Conservation (phyloP, 139 green algal genomes). For the Chlorella sp. region DNA sequence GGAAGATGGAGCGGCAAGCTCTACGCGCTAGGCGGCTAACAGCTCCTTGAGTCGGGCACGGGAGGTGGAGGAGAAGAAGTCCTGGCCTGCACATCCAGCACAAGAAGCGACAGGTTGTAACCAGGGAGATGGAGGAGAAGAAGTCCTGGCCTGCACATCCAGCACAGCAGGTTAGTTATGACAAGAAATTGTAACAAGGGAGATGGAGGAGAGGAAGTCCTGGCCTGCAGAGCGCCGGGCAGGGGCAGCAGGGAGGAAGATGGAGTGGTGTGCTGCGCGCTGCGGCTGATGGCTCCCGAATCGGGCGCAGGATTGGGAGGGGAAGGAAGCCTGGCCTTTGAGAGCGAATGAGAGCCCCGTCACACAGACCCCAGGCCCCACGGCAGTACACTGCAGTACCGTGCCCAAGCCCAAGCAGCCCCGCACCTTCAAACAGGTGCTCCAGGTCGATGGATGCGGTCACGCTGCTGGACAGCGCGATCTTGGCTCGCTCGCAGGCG, state of each 20-base stretch:
- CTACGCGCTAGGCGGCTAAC: too few species aligned
- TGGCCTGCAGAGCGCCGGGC: constrained; percentile 77
- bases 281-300: too few species aligned
- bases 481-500: constrained; percentile 85
- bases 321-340: too few species aligned
- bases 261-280: too few species aligned
- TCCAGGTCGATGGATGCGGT: constrained; percentile 98
- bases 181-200: constrained; percentile 64
- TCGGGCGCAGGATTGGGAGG: too few species aligned
- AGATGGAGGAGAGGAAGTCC: constrained; percentile 97
- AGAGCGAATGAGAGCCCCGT: too few species aligned
- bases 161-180: too few species aligned
- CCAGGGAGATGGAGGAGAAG: constrained; percentile 87
- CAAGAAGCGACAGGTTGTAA: too few species aligned
- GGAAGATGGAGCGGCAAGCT: constrained; percentile 74
- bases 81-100: constrained; percentile 81
- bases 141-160: constrained; percentile 95
- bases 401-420: too few species aligned
- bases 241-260: constrained; percentile 87
- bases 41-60: constrained; percentile 96
- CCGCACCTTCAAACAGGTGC: constrained; percentile 88
- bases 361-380: too few species aligned
- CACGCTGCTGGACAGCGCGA: constrained; percentile 50
- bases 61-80: constrained; percentile 97
- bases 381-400: too few species aligned